Conservation (phyloP, 1,139 yeast species). For the Waltiozyma sp. region DNA sequence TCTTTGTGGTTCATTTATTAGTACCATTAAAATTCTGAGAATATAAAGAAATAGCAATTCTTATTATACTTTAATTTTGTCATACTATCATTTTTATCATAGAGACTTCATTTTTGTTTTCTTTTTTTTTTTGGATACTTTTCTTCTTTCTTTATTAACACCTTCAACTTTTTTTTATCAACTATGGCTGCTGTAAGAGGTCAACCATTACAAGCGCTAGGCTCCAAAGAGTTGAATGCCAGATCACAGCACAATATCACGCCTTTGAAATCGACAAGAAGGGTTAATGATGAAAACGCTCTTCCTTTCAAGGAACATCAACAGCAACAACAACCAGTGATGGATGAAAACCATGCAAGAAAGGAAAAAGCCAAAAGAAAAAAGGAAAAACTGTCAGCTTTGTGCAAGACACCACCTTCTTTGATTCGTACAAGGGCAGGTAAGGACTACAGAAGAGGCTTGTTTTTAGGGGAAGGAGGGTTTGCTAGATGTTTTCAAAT, state of each 20-base stretch:
- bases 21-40: no score
- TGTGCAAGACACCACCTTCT: conserved; percentile 93
- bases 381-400: conserved; percentile 76
- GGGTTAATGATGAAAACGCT: conserved; percentile 8
- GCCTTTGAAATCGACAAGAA: conserved; percentile 19
- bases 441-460: conserved; percentile 83
- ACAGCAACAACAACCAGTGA: conserved; percentile 4
- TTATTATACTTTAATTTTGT: no score
- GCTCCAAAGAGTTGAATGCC: conserved; percentile 21
- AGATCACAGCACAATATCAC: conserved; percentile 18
- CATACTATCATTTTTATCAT: no score
- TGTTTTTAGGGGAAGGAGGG: conserved; percentile 94
- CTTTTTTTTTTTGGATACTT: no score
- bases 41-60: no score
- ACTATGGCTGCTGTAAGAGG: conserved; percentile 21
- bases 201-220: conserved; percentile 22
- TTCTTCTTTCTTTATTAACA: conserved; percentile 3
- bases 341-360: conserved; percentile 1
- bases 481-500: conserved; percentile 98
- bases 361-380: conserved; percentile 39
- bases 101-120: no score
- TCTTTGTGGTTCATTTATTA: neutral
- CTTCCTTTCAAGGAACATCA: conserved; percentile 8
- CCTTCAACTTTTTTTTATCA: neutral
- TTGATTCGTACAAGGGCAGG: conserved; percentile 81